Evolutionary conservation across 257 asterid genomes (phyloP).

Genomic region (Mentha longifolia): DNA sequence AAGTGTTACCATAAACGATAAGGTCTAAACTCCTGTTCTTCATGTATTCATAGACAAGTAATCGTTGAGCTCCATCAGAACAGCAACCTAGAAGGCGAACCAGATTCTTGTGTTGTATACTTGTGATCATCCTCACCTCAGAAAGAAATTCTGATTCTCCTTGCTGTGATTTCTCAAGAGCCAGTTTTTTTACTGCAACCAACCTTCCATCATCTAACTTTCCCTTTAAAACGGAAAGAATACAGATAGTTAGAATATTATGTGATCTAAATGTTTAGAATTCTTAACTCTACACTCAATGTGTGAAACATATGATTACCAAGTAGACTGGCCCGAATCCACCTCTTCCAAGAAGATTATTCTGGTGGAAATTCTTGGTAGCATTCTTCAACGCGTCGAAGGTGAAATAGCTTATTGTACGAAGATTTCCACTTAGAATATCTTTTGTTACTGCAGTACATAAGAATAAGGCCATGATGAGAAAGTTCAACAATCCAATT

Average conservation of each 20-base stretch:
- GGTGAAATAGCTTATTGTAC: slow-evolving; percentile 57
- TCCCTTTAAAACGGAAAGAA: slow-evolving; percentile 46
- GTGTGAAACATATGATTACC: slow-evolving; percentile 42
- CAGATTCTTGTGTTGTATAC: slow-evolving; percentile 83
- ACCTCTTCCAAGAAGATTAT: slow-evolving; percentile 75
- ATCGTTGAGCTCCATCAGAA: slow-evolving; percentile 71
- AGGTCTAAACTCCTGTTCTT: slow-evolving; percentile 78
- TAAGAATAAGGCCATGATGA: slow-evolving; percentile 22
- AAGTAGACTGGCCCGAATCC: slow-evolving; percentile 87
- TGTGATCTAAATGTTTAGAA: too few species aligned
- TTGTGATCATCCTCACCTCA: slow-evolving; percentile 76
- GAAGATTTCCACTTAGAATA: slow-evolving; percentile 58
- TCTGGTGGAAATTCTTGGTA: slow-evolving; percentile 71
- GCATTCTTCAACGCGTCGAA: slow-evolving; percentile 71
- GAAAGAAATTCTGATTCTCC: slow-evolving; percentile 77
- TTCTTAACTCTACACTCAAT: neutral
- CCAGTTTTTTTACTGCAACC: slow-evolving; percentile 69
- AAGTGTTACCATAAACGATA: slow-evolving; percentile 60
- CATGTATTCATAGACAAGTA: slow-evolving; percentile 83
- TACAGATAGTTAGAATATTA: neutral
- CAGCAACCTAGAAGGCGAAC: slow-evolving; percentile 83
- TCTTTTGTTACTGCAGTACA: slow-evolving; percentile 52
- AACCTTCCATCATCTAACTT: slow-evolving; percentile 62
- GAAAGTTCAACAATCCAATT: neutral
- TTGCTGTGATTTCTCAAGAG: slow-evolving; percentile 72